Evolutionary conservation across 176 grass and related monocot genomes (phyloP).

Genomic region (Avena atlantica): DNA sequence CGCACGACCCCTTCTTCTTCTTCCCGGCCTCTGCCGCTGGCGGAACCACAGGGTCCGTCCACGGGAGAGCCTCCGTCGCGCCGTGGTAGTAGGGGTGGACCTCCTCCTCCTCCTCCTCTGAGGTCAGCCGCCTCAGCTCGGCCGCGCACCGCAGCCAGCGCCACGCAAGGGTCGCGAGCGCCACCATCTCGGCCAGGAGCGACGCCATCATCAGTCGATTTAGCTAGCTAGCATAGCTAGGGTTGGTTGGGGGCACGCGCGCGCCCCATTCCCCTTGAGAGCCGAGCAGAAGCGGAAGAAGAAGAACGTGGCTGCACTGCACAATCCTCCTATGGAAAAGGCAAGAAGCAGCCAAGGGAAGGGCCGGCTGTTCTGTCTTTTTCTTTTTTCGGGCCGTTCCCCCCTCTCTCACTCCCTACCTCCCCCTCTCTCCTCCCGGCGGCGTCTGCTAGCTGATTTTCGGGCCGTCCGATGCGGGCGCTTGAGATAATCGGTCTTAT

Average conservation of each 20-base stretch:
- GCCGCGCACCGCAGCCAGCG: slow-evolving; percentile 48
- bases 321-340: not conserved
- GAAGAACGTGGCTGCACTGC: slow-evolving; percentile 13
- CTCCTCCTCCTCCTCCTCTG: slow-evolving; percentile 50
- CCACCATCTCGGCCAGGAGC: not conserved
- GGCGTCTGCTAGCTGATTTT: not conserved
- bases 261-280: too few species aligned
- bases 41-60: not conserved
- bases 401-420: too few species aligned
- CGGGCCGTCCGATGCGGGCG: slow-evolving; percentile 42
- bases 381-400: not conserved
- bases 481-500: too few species aligned
- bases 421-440: not conserved
- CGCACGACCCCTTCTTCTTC: slow-evolving; percentile 56
- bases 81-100: slow-evolving; percentile 37
- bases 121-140: slow-evolving; percentile 53
- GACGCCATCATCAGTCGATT: too few species aligned
- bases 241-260: too few species aligned
- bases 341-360: slow-evolving; percentile 13
- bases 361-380: not conserved
- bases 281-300: too few species aligned
- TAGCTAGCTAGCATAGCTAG: too few species aligned
- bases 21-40: slow-evolving; percentile 38
- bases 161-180: not conserved
- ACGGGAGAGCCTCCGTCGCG: not conserved